Evolutionary conservation across 257 asterid genomes (phyloP).

Genomic region (Forsythia viridissima): DNA sequence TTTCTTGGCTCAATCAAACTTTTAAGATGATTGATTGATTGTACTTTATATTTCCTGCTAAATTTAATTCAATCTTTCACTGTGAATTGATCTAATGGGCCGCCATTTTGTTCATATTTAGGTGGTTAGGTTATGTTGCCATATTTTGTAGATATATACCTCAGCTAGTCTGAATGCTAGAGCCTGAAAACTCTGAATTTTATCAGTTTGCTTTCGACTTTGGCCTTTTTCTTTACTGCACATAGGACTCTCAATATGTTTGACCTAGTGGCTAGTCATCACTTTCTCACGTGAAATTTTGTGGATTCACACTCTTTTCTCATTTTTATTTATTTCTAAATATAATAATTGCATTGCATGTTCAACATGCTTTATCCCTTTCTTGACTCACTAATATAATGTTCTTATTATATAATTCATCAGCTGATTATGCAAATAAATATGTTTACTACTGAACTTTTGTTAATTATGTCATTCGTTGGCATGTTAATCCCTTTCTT

Average conservation of each 20-base stretch:
- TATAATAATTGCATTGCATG: neutral
- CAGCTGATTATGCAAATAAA: neutral
- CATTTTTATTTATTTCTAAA: neutral
- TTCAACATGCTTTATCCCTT: slow-evolving; percentile 3
- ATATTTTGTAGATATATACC: slow-evolving; percentile 19
- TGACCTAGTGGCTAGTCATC: slow-evolving; percentile 74
- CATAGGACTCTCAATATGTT: slow-evolving; percentile 45
- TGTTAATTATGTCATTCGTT: neutral
- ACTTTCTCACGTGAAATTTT: slow-evolving; percentile 50
- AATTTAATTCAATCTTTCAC: slow-evolving; percentile 32
- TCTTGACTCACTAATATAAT: slow-evolving; percentile 5
- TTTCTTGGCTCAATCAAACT: slow-evolving; percentile 28
- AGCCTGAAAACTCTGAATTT: slow-evolving; percentile 48
- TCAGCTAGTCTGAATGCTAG: slow-evolving; percentile 67
- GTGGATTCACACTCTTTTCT: slow-evolving; percentile 32
- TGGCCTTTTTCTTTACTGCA: slow-evolving; percentile 43
- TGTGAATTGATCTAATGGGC: slow-evolving; percentile 67
- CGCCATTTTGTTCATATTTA: slow-evolving; percentile 55
- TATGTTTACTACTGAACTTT: neutral
- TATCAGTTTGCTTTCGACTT: slow-evolving; percentile 54
- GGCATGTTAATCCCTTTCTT: too few relatives aligned
- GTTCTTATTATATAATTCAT: neutral
- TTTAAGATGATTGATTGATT: slow-evolving; percentile 67
- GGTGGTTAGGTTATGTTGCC: neutral
- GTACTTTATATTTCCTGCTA: slow-evolving; percentile 30